Percentiles rank a stretch among this genome's conserved stretches.
Conservation (phyloP, 768 basidiomycete species). For the Calocera viscosa region DNA sequence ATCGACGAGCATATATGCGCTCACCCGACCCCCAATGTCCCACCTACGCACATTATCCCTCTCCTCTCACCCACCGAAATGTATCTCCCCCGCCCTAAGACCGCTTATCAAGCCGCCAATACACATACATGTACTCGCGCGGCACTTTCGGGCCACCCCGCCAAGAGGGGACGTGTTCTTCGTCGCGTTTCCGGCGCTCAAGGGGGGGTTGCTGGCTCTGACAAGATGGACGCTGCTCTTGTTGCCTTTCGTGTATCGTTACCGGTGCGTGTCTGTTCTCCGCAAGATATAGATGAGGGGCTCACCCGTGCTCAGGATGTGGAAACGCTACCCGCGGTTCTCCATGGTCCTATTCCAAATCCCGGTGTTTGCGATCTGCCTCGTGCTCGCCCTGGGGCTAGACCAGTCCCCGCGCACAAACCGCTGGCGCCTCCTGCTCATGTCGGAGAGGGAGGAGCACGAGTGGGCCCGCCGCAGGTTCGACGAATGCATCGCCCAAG, state of each 20-base stretch:
- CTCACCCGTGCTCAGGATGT: constrained; percentile 22
- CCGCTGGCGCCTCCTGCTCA: constrained; percentile 34
- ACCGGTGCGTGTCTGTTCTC: constrained; percentile 15
- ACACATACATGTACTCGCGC: neutral
- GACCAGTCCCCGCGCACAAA: constrained; percentile 31
- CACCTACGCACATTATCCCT: too few relatives aligned
- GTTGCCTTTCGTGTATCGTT: constrained; percentile 28
- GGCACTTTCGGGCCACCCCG: constrained; percentile 25
- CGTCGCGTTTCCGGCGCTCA: constrained; percentile 33
- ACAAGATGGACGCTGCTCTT: constrained; percentile 26
- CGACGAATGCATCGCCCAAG: constrained; percentile 28
- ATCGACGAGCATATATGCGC: too few relatives aligned
- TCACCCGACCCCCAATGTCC: too few relatives aligned
- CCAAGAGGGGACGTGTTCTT: constrained; percentile 31
- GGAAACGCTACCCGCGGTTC: constrained; percentile 28
- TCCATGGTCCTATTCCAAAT: constrained; percentile 30
- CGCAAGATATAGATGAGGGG: neutral
- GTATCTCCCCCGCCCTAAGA: too few relatives aligned
- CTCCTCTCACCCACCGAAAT: too few relatives aligned
- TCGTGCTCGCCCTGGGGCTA: constrained; percentile 32
- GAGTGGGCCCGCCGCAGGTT: constrained; percentile 33
- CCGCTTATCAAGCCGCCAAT: neutral
- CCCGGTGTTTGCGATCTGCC: constrained; percentile 31
- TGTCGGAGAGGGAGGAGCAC: constrained; percentile 33
- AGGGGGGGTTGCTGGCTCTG: constrained; percentile 28